Evolutionary conservation across 2,329 filamentous ascomycete genomes (phyloP).

Genomic region (Rugonectria rugulosa): DNA sequence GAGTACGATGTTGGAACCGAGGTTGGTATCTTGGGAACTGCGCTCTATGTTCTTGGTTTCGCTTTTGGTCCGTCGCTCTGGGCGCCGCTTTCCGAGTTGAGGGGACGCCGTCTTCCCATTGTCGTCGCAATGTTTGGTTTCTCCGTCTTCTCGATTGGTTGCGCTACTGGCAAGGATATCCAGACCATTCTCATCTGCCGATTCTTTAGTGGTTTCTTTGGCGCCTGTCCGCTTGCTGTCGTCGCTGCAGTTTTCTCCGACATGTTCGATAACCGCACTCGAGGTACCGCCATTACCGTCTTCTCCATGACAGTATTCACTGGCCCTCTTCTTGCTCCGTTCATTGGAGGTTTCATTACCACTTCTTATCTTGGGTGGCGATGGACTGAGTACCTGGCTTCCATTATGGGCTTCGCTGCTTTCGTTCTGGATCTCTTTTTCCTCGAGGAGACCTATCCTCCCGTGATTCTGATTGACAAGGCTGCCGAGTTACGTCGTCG

Average conservation of each 20-base stretch:
- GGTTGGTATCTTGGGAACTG: slow-evolving; percentile 70
- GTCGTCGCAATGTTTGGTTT: slow-evolving; percentile 72
- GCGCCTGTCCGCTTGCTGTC: slow-evolving; percentile 72
- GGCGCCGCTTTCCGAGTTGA: slow-evolving; percentile 76
- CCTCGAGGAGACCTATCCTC: slow-evolving; percentile 75
- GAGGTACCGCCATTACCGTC: slow-evolving; percentile 57
- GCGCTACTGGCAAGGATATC: slow-evolving; percentile 71
- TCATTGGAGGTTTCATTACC: slow-evolving; percentile 73
- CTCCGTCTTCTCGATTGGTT: slow-evolving; percentile 71
- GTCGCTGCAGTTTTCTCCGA: slow-evolving; percentile 77
- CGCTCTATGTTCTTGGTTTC: slow-evolving; percentile 75
- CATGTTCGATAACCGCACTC: slow-evolving; percentile 71
- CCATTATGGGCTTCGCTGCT: slow-evolving; percentile 69
- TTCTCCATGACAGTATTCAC: slow-evolving; percentile 65
- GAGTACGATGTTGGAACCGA: slow-evolving; percentile 68
- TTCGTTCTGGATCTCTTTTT: slow-evolving; percentile 68
- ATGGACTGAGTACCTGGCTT: slow-evolving; percentile 72
- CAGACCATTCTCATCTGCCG: slow-evolving; percentile 75
- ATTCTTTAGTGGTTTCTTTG: slow-evolving; percentile 78
- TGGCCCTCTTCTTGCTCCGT: slow-evolving; percentile 72
- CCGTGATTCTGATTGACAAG: slow-evolving; percentile 68
- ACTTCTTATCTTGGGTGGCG: slow-evolving; percentile 72
- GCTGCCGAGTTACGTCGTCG: slow-evolving; percentile 67
- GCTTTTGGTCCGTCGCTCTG: slow-evolving; percentile 76
- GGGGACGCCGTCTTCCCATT: slow-evolving; percentile 70